Evolutionary conservation across 345 rosid species (phyloP).

Genomic region (Eucalyptus leucophloia): DNA sequence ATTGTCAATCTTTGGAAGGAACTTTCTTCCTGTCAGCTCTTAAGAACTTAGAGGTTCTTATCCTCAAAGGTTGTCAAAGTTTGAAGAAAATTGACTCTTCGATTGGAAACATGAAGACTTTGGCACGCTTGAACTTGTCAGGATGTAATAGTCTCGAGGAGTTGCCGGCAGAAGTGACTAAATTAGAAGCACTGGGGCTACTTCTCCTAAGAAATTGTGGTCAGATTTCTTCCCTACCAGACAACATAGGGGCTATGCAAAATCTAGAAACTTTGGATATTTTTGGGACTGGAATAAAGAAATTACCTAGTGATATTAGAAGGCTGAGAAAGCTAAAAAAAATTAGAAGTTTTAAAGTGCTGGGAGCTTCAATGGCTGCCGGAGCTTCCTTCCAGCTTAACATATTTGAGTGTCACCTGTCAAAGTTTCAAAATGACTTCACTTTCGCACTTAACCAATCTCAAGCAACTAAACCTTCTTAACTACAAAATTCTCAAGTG

Average conservation of each 20-base stretch:
- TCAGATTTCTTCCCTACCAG: accelerated
- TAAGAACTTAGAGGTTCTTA: no score
- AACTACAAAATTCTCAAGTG: accelerated
- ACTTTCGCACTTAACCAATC: accelerated
- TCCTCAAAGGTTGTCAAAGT: not conserved
- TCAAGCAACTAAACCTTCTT: not conserved
- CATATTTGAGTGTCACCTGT: not conserved
- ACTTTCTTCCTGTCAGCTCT: no score
- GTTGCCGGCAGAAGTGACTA: not conserved
- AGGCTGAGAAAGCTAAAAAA: no score
- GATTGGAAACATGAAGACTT: not conserved
- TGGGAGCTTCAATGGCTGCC: no score
- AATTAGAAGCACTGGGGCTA: not conserved
- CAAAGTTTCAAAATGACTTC: not conserved
- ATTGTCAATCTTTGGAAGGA: no score
- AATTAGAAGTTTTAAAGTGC: no score
- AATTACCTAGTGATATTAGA: no score
- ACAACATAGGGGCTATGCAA: no score
- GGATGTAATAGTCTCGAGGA: accelerated
- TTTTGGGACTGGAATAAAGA: no score
- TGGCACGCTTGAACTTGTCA: not conserved
- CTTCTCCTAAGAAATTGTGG: no score
- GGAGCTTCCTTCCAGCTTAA: not conserved
- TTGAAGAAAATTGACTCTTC: no score
- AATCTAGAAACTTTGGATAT: no score